These are phyloP conservation scores for Rhizophora apiculata DNA, from an alignment of 345 rosid genomes.

Conservation along the genomic window DNA sequence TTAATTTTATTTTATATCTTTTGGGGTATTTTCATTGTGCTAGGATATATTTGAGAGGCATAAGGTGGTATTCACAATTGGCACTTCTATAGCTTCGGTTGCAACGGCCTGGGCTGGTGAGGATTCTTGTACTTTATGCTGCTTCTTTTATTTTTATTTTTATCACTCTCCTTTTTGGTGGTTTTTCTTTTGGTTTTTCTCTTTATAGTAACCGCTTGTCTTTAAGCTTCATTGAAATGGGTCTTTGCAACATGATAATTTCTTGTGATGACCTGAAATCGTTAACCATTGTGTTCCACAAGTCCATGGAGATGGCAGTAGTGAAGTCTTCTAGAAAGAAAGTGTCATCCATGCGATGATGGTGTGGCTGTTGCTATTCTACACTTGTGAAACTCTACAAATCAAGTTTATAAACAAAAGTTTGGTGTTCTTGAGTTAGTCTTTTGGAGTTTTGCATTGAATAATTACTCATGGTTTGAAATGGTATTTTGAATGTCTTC, in stretches of 20 bases:
- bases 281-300: not conserved
- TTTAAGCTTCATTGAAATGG: not conserved
- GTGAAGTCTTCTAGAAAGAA: not conserved
- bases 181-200: not conserved
- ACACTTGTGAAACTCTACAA: no score
- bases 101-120: slow-evolving; percentile 90
- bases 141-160: not conserved
- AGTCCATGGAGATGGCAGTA: not conserved
- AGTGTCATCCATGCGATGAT: not conserved
- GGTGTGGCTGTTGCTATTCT: not conserved
- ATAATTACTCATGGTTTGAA: not conserved
- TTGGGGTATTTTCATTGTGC: not conserved
- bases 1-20: no score
- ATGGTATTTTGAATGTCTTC: not conserved
- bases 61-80: slow-evolving; percentile 78
- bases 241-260: no score
- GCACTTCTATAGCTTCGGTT: slow-evolving; percentile 89
- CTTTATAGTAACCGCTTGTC: not conserved
- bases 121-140: slow-evolving; percentile 14
- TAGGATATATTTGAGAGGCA: slow-evolving; percentile 90
- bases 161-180: not conserved
- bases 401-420: no score
- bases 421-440: not conserved
- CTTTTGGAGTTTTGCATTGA: not conserved
- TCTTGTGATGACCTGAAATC: not conserved